Conservation (phyloP, 495 filamentous ascomycete genomes). For the Beverwykella pulmonaria region DNA sequence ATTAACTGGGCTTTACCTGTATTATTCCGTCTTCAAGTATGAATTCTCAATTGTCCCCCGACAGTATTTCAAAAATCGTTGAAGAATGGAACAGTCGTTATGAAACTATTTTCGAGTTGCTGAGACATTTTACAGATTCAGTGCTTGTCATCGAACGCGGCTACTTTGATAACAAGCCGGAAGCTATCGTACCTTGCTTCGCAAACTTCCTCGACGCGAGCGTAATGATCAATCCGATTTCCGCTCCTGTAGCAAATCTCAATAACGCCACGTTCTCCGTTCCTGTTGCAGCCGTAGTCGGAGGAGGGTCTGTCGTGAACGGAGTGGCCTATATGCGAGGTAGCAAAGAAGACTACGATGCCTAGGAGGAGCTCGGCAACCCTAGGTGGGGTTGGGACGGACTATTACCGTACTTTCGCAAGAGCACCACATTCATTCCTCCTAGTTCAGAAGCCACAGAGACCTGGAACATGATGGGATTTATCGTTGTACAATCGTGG, state of each 20-base stretch:
- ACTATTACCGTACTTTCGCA: constrained; percentile 32
- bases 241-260: neutral
- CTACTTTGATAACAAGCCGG: constrained; percentile 7
- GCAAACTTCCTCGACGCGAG: neutral
- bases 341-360: constrained; percentile 35
- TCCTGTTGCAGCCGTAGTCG: constrained; percentile 42
- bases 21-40: too few relatives aligned
- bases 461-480: constrained; percentile 5
- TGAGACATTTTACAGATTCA: neutral
- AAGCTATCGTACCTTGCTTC: neutral
- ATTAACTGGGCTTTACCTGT: too few relatives aligned
- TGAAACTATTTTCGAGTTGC: too few relatives aligned
- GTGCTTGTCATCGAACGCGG: constrained; percentile 18
- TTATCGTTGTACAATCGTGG: neutral
- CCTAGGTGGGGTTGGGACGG: constrained; percentile 41
- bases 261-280: constrained; percentile 2
- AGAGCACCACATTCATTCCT: constrained; percentile 3
- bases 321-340: constrained; percentile 37
- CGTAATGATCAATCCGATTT: neutral
- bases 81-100: too few relatives aligned
- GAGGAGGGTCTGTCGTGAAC: constrained; percentile 39
- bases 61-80: too few relatives aligned
- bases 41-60: too few relatives aligned
- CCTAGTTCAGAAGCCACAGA: neutral
- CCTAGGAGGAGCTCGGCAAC: constrained; percentile 23